These are phyloP conservation scores for Phialophora chinensis DNA, from an alignment of 2,329 filamentous ascomycete genomes.

Conservation along the genomic window DNA sequence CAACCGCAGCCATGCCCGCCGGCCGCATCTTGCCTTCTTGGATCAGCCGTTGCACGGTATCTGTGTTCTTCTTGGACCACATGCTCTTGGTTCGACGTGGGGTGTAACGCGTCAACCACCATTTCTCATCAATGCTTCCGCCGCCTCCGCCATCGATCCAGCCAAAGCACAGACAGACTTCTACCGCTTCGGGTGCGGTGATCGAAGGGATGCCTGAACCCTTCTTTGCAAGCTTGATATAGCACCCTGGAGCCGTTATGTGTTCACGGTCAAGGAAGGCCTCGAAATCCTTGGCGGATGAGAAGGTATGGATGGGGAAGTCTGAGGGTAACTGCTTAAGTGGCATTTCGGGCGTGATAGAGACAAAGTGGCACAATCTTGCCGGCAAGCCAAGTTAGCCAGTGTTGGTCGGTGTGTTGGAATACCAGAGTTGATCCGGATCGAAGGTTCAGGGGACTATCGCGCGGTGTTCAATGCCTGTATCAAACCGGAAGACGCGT, in stretches of 20 bases:
- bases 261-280: constrained; percentile 52
- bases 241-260: constrained; percentile 48
- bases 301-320: constrained; percentile 43
- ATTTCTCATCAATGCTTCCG: constrained; percentile 52
- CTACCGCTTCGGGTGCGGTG: constrained; percentile 58
- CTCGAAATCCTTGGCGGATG: constrained; percentile 43
- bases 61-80: constrained; percentile 67
- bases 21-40: constrained; percentile 57
- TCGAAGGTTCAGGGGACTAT: not conserved
- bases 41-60: constrained; percentile 55
- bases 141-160: constrained; percentile 66
- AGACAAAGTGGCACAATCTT: not conserved
- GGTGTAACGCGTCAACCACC: constrained; percentile 64
- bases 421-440: not conserved
- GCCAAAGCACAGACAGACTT: constrained; percentile 64
- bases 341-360: constrained; percentile 12
- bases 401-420: not conserved
- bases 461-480: not conserved
- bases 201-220: constrained; percentile 52
- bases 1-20: constrained; percentile 57
- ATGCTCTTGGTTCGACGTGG: constrained; percentile 61
- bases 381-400: not conserved
- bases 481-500: not conserved
- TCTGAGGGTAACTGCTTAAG: constrained; percentile 36
- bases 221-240: constrained; percentile 60